Evolutionary conservation across 331 rosid species (phyloP).

Genomic region (Spiraea crenata): DNA sequence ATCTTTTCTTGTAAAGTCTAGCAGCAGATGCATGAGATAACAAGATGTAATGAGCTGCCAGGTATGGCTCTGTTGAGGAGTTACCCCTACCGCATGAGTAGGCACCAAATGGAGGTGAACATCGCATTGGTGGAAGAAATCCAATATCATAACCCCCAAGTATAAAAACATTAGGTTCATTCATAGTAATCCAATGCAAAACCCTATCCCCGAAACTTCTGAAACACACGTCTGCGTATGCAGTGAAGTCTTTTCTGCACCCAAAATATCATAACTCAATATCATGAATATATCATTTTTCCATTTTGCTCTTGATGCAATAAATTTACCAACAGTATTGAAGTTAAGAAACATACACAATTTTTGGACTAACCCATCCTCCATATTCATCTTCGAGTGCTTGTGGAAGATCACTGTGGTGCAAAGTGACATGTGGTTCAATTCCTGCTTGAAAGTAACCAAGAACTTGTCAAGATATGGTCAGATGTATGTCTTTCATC

Average conservation of each 20-base stretch:
- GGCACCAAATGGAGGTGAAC: constrained; percentile 30
- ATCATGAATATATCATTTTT: not conserved
- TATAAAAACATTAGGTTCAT: constrained; percentile 41
- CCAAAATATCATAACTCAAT: too few relatives aligned
- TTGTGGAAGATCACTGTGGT: constrained; percentile 54
- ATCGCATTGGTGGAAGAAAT: constrained; percentile 35
- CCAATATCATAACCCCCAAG: constrained; percentile 39
- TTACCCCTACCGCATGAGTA: constrained; percentile 45
- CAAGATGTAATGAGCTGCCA: constrained; percentile 49
- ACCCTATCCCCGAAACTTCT: constrained; percentile 54
- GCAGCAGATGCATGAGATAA: constrained; percentile 55
- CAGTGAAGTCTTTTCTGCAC: constrained; percentile 52
- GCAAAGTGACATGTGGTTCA: constrained; percentile 54
- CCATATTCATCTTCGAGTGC: constrained; percentile 58
- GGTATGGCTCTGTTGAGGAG: constrained; percentile 62
- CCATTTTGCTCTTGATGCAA: not conserved
- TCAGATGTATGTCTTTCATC: too few relatives aligned
- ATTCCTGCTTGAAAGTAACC: constrained; percentile 38
- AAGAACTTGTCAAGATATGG: too few relatives aligned
- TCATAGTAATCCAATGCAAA: constrained; percentile 50
- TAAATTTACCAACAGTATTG: not conserved
- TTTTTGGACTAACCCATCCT: constrained; percentile 50
- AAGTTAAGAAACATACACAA: constrained; percentile 39
- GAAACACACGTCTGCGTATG: constrained; percentile 54
- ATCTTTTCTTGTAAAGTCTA: constrained; percentile 39